Percentiles rank a stretch among this genome's conserved stretches.
phyloP scores from a whole-genome alignment of 2,329 filamentous ascomycete species.

The Pseudopyricularia javanii region DNA sequence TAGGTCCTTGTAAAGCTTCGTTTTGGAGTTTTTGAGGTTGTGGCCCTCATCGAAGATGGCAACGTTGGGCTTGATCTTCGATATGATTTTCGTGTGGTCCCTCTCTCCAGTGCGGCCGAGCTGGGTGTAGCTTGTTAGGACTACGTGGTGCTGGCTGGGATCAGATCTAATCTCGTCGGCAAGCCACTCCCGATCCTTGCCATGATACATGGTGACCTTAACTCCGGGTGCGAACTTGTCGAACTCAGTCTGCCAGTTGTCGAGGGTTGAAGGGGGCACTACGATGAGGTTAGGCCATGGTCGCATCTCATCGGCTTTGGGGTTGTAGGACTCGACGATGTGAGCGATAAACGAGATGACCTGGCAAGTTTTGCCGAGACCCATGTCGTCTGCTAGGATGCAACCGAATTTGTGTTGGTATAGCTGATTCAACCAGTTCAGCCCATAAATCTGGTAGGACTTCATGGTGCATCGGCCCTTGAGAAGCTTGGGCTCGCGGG shows the following conservation, averaged over 20 bases:
- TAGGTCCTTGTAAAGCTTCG: constrained; percentile 68
- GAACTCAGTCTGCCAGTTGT: constrained; percentile 94
- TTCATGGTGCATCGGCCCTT: constrained; percentile 67
- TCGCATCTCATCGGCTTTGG: constrained; percentile 18
- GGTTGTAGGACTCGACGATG: constrained; percentile 51
- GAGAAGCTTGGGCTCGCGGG: constrained; percentile 66
- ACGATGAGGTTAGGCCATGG: constrained; percentile 70
- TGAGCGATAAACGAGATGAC: constrained; percentile 87
- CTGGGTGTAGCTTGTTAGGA: constrained; percentile 50
- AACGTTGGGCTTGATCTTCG: constrained; percentile 33
- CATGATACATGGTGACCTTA: constrained; percentile 58
- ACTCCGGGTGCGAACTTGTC: constrained; percentile 71
- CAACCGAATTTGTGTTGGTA: constrained; percentile 71
- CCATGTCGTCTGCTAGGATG: constrained; percentile 97
- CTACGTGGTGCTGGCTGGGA: constrained; percentile 50
- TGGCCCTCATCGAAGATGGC: constrained; percentile 91
- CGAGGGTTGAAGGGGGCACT: constrained; percentile 84
- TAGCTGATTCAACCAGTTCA: constrained; percentile 87
- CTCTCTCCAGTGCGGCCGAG: constrained; percentile 25
- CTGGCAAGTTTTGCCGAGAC: constrained; percentile 89
- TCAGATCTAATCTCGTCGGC: constrained; percentile 53
- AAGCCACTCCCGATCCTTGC: constrained; percentile 54
- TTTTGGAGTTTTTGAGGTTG: constrained; percentile 78
- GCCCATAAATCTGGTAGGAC: constrained; percentile 83
- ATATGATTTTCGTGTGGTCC: constrained; percentile 38